Evolutionary conservation across 441 rosid genomes (phyloP), one percentile per base, ranked within the genome.

Genomic region (Pelargonium fulgidum): DNA sequence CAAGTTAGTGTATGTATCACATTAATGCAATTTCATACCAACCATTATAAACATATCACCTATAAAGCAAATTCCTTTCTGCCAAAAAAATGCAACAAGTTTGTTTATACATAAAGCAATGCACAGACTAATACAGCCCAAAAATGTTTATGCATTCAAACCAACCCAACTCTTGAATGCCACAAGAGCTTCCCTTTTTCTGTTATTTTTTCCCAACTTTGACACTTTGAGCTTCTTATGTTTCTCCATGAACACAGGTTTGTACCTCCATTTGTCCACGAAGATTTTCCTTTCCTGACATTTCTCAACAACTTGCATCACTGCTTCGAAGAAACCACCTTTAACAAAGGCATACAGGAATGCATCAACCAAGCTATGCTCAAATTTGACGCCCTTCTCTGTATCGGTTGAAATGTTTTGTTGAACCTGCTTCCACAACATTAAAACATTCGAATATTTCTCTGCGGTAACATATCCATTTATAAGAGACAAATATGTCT

Each of bases 161-260:
- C 99, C 97, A 78, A 87, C 98, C 98, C 98, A 94, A 70, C 87
- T 92, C 89, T 92, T 92, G 82, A 92, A 94, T 61, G 94, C 93
- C 75, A 92, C 70, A 24, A 94, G 90, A 3, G 98, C 90, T 79
- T 94, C 98, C 98, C 84, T 89, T 78, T 89, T 94, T 76, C 87
- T 86, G 83, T 77, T 91, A 80, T 83, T 88, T 80, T 84, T 91
- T 79, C 97, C 87, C 81, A 91, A 63, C 79, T 91, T 93, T 44
- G 92, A 81, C 68, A 93, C 85, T 73, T 86, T 88, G 14, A 91
- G 89, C 83, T 88, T 89, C 87, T 91, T 88, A 81, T 87, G 99
- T 62, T 77, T 88, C 86, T 90, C 97, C 99, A 88, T 89, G 77
- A 87, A 89, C 22, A 91, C 96, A 82, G 91, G 96, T 80, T 90